Conservation (phyloP, 202 grass and related monocot species). For the Saccharum hybrid region DNA sequence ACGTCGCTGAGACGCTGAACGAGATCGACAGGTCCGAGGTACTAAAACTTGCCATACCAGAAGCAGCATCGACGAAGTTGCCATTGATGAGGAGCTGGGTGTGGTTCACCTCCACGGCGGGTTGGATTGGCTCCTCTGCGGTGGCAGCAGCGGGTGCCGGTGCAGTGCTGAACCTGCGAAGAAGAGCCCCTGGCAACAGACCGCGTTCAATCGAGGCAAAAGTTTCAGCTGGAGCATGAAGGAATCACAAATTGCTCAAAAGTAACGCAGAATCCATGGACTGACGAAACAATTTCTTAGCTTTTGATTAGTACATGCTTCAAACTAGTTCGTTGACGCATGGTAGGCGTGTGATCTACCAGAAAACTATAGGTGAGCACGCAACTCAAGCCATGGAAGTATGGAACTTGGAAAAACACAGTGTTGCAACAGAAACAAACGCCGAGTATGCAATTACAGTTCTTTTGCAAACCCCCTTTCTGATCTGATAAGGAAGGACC, state of each 20-base stretch:
- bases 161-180: conserved; percentile 51
- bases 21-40: not conserved
- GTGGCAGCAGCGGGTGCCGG: conserved; percentile 11
- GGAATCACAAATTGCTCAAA: not conserved
- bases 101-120: conserved; percentile 67
- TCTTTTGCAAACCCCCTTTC: not conserved
- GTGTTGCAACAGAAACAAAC: not conserved
- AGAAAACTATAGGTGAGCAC: not conserved
- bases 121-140: conserved; percentile 56
- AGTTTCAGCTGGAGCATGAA: not conserved
- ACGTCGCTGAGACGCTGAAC: conserved; percentile 7
- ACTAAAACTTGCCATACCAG: conserved; percentile 37
- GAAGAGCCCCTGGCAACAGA: conserved; percentile 38
- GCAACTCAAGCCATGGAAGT: not conserved
- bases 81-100: conserved; percentile 83
- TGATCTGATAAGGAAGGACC: not conserved
- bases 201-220: not conserved
- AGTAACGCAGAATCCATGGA: not conserved
- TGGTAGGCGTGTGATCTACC: not conserved
- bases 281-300: not conserved
- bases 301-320: not conserved
- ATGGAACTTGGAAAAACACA: conserved; percentile 12
- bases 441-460: not conserved
- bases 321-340: not conserved
- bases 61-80: conserved; percentile 68